Evolutionary conservation across 2,329 filamentous ascomycete species (phyloP).

Genomic region (Cladosporium colombiae): DNA sequence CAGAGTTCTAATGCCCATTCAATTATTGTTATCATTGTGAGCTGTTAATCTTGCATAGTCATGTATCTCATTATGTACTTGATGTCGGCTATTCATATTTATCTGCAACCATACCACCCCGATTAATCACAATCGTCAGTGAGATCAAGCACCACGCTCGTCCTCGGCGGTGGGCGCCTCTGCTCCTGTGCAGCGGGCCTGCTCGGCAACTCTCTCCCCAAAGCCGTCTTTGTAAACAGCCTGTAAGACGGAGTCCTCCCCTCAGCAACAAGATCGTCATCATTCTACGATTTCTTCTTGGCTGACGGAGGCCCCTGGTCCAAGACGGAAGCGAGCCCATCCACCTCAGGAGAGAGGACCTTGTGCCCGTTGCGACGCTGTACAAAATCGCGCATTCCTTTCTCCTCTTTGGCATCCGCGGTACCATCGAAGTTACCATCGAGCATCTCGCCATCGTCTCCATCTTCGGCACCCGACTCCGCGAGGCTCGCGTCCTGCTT

Average conservation of each 20-base stretch:
- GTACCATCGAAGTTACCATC: constrained; percentile 15
- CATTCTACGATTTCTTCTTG: neutral
- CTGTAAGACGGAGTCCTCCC: neutral
- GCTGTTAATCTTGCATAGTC: neutral
- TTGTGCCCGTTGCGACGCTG: neutral
- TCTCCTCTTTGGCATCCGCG: constrained; percentile 4
- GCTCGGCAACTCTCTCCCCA: neutral
- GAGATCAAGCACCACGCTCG: neutral
- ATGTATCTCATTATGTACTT: constrained; percentile 16
- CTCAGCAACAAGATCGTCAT: neutral
- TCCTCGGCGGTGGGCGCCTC: neutral
- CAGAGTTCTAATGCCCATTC: neutral
- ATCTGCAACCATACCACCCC: neutral
- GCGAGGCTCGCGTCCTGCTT: neutral
- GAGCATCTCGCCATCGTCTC: constrained; percentile 26
- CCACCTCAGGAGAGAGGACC: constrained; percentile 2
- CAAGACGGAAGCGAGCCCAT: neutral
- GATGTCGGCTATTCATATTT: constrained; percentile 2
- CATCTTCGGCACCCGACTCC: neutral
- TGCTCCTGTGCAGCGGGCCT: neutral
- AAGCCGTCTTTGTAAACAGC: neutral
- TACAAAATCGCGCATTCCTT: neutral
- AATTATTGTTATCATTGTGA: neutral
- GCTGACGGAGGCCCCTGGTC: neutral
- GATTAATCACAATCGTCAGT: neutral